A percentile compares a stretch with the other conserved stretches of the same genome.
Evolutionary conservation across 2,329 filamentous ascomycete genomes (phyloP).

Genomic region (Magnaporthales sp.): DNA sequence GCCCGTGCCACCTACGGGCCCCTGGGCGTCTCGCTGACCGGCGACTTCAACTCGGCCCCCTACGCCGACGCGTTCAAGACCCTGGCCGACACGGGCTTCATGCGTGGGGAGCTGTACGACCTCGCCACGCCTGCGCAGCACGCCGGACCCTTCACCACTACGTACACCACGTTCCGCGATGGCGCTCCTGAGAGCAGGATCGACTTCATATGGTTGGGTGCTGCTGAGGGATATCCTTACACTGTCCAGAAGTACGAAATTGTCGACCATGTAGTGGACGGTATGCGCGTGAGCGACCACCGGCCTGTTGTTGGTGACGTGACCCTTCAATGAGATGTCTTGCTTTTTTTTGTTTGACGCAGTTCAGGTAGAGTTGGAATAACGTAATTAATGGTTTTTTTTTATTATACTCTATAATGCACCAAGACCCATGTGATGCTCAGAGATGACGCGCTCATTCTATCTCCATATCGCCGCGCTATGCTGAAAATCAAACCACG

Average conservation of each 20-base stretch:
- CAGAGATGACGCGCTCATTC: not conserved
- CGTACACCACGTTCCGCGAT: not conserved
- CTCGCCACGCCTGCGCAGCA: not conserved
- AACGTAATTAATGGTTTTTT: not conserved
- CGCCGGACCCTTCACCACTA: not conserved
- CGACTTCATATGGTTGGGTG: constrained; percentile 9
- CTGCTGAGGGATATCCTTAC: constrained; percentile 2
- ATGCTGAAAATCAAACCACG: not conserved
- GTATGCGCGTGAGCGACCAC: constrained; percentile 6
- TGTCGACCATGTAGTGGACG: constrained; percentile 4
- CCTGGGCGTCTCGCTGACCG: constrained; percentile 5
- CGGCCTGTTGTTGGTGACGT: constrained; percentile 7
- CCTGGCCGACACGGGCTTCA: constrained; percentile 1
- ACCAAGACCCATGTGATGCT: not conserved
- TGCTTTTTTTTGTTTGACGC: no score
- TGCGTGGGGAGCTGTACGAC: constrained; percentile 5
- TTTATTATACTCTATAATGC: not conserved
- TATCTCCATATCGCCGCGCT: not conserved
- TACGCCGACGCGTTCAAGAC: constrained; percentile 4
- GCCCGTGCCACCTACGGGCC: constrained; percentile 7
- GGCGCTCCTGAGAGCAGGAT: not conserved
- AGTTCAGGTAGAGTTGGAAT: not conserved
- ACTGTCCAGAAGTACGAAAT: constrained; percentile 3
- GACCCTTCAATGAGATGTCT: not conserved
- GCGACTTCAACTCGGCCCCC: constrained; percentile 7